Percentiles rank a stretch among this genome's conserved stretches.
phyloP scores from a whole-genome alignment of 139 green algal species.

The Chlorella sp. region DNA sequence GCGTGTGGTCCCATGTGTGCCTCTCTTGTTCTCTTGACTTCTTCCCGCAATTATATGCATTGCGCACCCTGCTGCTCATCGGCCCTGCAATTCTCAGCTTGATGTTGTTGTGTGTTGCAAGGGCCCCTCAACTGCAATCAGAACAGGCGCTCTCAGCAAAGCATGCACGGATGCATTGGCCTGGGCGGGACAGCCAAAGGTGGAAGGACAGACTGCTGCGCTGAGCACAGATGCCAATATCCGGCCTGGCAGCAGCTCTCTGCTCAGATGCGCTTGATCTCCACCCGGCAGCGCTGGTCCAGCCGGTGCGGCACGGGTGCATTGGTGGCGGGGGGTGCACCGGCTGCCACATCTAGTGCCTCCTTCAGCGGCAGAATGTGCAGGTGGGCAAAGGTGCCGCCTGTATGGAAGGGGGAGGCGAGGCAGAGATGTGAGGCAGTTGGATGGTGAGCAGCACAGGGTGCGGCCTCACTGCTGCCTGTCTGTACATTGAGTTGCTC shows the following conservation, averaged over 20 bases:
- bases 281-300: slow-evolving; percentile 50
- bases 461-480: no score
- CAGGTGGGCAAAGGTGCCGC: slow-evolving; percentile 84
- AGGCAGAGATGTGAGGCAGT: not conserved
- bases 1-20: not conserved
- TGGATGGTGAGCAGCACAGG: no score
- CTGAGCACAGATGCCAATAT: no score
- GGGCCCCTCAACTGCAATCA: not conserved
- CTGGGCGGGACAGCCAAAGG: not conserved
- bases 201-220: no score
- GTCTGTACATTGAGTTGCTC: no score
- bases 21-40: not conserved
- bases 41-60: not conserved
- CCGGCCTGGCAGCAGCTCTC: not conserved
- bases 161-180: no score
- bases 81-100: not conserved
- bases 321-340: slow-evolving; percentile 37
- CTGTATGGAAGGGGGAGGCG: slow-evolving; percentile 15
- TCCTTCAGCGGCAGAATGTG: slow-evolving; percentile 40
- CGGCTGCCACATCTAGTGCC: slow-evolving; percentile 11
- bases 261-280: slow-evolving; percentile 54
- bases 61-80: not conserved
- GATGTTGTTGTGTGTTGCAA: not conserved
- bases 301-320: slow-evolving; percentile 39
- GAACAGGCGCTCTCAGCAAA: not conserved